A percentile compares a stretch with the other conserved stretches of the same genome.
Evolutionary conservation across 2,329 filamentous ascomycete species (phyloP).

Genomic region (Nemania diffusa): DNA sequence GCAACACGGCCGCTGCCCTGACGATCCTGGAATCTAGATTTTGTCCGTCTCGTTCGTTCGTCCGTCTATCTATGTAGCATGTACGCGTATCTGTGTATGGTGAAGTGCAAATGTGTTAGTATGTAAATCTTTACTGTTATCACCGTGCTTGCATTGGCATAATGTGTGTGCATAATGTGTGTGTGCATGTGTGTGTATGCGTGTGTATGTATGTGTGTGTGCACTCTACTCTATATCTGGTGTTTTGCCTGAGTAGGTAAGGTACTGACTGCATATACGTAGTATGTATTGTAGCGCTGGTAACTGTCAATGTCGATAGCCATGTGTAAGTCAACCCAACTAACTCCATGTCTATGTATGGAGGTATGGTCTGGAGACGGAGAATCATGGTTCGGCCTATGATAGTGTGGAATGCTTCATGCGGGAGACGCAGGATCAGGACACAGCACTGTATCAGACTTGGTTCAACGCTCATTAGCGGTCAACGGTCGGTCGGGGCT

Average conservation of each 20-base stretch:
- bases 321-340: background rate
- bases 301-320: background rate
- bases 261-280: too few species aligned
- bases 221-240: too few species aligned
- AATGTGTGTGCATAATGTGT: too few species aligned
- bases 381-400: background rate
- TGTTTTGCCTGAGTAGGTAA: too few species aligned
- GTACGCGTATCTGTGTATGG: background rate
- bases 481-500: constrained; percentile 29
- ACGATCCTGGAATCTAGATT: constrained; percentile 35
- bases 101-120: background rate
- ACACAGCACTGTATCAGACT: constrained; percentile 18
- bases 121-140: background rate
- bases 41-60: background rate
- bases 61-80: background rate
- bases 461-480: constrained; percentile 26
- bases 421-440: constrained; percentile 19
- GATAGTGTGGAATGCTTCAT: background rate
- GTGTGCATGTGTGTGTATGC: too few species aligned
- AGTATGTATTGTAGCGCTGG: too few species aligned
- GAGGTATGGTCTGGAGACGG: constrained; percentile 1
- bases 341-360: too few species aligned
- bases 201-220: too few species aligned
- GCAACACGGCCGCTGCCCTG: constrained; percentile 29
- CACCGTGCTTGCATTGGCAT: constrained; percentile 1